These are phyloP conservation scores for Ceratocystis harringtonii DNA, from an alignment of 2,329 filamentous ascomycete species.

Conservation along the genomic window DNA sequence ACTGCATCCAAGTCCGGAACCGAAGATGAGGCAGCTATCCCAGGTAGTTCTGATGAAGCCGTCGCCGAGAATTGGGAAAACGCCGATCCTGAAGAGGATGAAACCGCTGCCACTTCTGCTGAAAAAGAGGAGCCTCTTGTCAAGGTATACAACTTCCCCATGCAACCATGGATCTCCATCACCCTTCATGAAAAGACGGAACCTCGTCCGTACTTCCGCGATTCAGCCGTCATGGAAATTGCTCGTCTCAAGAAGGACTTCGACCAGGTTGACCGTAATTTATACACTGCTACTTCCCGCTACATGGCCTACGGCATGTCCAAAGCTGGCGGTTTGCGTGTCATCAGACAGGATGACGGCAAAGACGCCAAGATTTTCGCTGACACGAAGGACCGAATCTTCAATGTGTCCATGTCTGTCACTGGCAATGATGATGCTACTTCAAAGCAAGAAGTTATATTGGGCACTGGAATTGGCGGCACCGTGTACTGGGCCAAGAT, in stretches of 20 bases:
- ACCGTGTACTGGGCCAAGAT: conserved; percentile 92
- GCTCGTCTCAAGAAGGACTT: conserved; percentile 94
- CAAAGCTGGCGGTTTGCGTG: conserved; percentile 79
- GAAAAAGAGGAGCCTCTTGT: conserved; percentile 28
- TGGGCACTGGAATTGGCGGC: conserved; percentile 86
- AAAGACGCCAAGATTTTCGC: conserved; percentile 85
- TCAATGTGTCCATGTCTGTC: conserved; percentile 76
- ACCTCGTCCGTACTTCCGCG: conserved; percentile 49
- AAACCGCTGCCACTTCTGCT: conserved; percentile 39
- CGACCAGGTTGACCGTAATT: conserved; percentile 86
- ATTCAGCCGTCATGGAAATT: conserved; percentile 78
- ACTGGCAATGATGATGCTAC: conserved; percentile 25
- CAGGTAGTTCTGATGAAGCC: conserved; percentile 7
- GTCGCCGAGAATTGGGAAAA: conserved; percentile 87
- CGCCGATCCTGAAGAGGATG: conserved; percentile 57
- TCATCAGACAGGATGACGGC: conserved; percentile 89
- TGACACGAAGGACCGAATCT: conserved; percentile 81
- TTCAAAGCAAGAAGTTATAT: conserved; percentile 56
- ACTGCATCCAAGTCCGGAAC: conserved; percentile 11
- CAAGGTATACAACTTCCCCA: conserved; percentile 85
- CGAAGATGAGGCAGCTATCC: conserved; percentile 3
- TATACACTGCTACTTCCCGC: conserved; percentile 75
- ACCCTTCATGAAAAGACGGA: conserved; percentile 48
- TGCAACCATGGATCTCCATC: conserved; percentile 92
- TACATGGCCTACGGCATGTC: conserved; percentile 93